Percentiles rank a stretch among this genome's conserved stretches.
Conservation (phyloP, 2,329 filamentous ascomycete genomes). For the Rutstroemia sp. region DNA sequence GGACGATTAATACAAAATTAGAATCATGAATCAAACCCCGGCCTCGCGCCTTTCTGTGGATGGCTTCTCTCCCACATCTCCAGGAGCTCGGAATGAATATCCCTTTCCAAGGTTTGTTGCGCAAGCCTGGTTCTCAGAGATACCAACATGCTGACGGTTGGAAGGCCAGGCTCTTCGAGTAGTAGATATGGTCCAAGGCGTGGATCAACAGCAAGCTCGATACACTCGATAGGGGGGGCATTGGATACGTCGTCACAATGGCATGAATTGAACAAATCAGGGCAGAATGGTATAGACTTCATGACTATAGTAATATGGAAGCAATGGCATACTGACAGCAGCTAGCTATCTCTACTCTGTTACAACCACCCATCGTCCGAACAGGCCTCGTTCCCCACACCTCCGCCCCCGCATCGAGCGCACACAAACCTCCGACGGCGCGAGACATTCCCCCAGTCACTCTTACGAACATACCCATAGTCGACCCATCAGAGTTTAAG, state of each 20-base stretch:
- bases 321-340: conserved; percentile 8
- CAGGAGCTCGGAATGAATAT: conserved; percentile 36
- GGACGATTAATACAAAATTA: conserved; percentile 3
- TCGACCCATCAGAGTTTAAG: conserved; percentile 74
- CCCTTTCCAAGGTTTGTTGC: conserved; percentile 44
- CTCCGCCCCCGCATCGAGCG: conserved; percentile 57
- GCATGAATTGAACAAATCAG: conserved; percentile 60
- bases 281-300: conserved; percentile 63
- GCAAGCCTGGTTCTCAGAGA: conserved; percentile 30
- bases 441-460: conserved; percentile 91
- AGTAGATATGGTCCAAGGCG: conserved; percentile 49
- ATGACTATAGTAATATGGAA: neutral
- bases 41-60: conserved; percentile 39
- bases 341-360: conserved; percentile 82
- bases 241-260: conserved; percentile 59
- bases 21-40: conserved; percentile 34
- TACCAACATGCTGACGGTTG: conserved; percentile 34
- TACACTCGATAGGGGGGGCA: conserved; percentile 78
- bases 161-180: conserved; percentile 27
- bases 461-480: conserved; percentile 76
- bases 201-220: conserved; percentile 80
- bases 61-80: conserved; percentile 37
- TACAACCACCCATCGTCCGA: conserved; percentile 82
- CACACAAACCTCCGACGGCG: conserved; percentile 75
- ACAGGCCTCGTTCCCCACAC: conserved; percentile 80